Evolutionary conservation across 306 rosid genomes (phyloP), one percentile per base, ranked within the genome.

Genomic region (Trifolium dubium): DNA sequence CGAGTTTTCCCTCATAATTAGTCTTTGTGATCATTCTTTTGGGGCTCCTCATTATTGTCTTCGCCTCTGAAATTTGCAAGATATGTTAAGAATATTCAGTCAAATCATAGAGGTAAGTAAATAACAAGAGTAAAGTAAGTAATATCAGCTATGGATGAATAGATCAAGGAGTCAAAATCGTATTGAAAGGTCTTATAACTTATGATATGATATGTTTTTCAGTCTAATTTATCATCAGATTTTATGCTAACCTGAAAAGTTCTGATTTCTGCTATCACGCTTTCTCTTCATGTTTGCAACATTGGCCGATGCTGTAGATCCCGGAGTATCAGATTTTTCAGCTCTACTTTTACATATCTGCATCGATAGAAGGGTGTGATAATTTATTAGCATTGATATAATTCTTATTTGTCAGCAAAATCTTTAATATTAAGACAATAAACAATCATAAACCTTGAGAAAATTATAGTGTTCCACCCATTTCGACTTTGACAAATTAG

Each of bases 41-140:
- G 60, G 99, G 95, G 79, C 98, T 90, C 86, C 88, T 88, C 92
- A 90, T 88, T 71, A 75, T 78, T 55, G 92, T 78, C 90, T 85
- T 95, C 39, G 70, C 76, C 77, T 90, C 99, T 95, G 91, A 79
- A 85, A 88, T 82, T 87, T 62, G 47, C 29, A 80, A 66, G n/a
- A 77, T 11, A 44, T 49, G 30, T 63, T 73, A 60, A 54, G 58
- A 82, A 82, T 69, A 73, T 14, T 55, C 40, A 5, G 34, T 51
- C 37, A 56, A 69, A 64, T 46, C 55, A 68, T 18, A 80, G 14
- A 10, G 17, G 23, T n/a, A 56, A 10, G 15, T 56, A 30, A 28
- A n/a, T n/a, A n/a, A n/a, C n/a, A n/a, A n/a, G n/a, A n/a, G n/a
- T n/a, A n/a, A n/a, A n/a, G 23, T n/a, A 56, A 10, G 15, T 56